Evolutionary conservation across 2,329 filamentous ascomycete species (phyloP).

Genomic region (Calonectria hongkongensis): DNA sequence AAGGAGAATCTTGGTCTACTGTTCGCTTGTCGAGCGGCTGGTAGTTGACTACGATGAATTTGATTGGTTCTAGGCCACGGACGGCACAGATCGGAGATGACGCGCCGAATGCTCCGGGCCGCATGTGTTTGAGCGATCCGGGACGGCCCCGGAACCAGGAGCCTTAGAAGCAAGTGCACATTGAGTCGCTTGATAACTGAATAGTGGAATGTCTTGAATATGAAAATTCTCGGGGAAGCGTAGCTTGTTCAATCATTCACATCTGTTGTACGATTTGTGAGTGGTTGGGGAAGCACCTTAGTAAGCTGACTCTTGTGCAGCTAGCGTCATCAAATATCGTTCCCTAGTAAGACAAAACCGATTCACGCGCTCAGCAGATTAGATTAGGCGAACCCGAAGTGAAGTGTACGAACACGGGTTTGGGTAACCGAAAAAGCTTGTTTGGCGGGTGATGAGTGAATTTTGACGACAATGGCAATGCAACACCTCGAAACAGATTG

Average conservation of each 20-base stretch:
- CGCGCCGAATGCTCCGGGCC: constrained; percentile 20
- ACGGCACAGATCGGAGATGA: constrained; percentile 23
- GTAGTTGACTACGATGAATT: neutral
- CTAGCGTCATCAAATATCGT: neutral
- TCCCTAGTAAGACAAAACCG: neutral
- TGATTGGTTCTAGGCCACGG: constrained; percentile 28
- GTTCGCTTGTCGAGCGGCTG: neutral
- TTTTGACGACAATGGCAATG: constrained; percentile 14
- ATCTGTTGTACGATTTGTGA: neutral
- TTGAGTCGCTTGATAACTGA: too few relatives aligned
- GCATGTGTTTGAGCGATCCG: neutral
- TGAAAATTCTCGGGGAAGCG: neutral
- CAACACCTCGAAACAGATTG: neutral
- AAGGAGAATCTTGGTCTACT: neutral
- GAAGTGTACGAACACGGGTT: neutral
- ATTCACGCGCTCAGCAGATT: neutral
- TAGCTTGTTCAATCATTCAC: neutral
- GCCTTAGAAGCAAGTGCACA: neutral
- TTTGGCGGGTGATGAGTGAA: constrained; percentile 24
- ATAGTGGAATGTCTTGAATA: neutral
- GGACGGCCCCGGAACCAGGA: neutral
- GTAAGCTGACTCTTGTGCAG: neutral
- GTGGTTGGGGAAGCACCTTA: neutral
- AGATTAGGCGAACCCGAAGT: neutral
- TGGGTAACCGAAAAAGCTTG: neutral